Base-by-base conservation (phyloP, 2,329 filamentous ascomycete genomes). In the Aspergillus aculeatinus region DNA sequence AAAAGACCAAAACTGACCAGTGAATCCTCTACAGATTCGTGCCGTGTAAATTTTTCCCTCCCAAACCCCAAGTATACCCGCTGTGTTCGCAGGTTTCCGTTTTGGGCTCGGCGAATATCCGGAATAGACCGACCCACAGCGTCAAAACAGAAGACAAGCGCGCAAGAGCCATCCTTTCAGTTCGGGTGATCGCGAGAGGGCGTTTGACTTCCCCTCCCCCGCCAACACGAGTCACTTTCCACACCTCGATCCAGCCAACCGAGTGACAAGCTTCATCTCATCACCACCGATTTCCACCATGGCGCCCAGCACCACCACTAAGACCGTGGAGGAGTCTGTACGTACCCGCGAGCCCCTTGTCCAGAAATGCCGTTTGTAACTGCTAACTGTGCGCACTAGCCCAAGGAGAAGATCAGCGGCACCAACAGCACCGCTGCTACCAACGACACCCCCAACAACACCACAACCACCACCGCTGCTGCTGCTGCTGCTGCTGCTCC, bases 361-460 rank as follows among this genome's bases (percentile, higher is more conserved):
- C 16, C 23, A 19, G 25, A 9, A 33, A 44, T 35, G 23, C 16
- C 48, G 48, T 14, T 12, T 19, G 39, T 57, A 50, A 49, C 51
- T 29, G 51, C 62, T 59, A 51, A 64, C 51, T 16, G 48, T 58
- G 50, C 42, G 48, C 42, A 47, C 14, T 65, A 78, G 75, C 73
- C 79, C 77, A 79, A 81, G 68, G 78, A 82, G 63, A 44, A 44
- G 39, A 19, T 19, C 39, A 44, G 39, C 39, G n/a, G 6, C 39
- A 44, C 39, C 16, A 44, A 19, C 39, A 44, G 14, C 16, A 19
- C 39, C 16, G 16, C 39, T 44, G 39, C 14, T 44, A 19, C 39
- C 39, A 44, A 44, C 16, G 39, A 44, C 6, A 44, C 39, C 39
- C 6, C 5, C n/a, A 19, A 44, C 4, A 44, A 44, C 16, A 44